phyloP scores from a whole-genome alignment of 1,139 yeast genomes.

The Sugiyamaella castrensis region DNA sequence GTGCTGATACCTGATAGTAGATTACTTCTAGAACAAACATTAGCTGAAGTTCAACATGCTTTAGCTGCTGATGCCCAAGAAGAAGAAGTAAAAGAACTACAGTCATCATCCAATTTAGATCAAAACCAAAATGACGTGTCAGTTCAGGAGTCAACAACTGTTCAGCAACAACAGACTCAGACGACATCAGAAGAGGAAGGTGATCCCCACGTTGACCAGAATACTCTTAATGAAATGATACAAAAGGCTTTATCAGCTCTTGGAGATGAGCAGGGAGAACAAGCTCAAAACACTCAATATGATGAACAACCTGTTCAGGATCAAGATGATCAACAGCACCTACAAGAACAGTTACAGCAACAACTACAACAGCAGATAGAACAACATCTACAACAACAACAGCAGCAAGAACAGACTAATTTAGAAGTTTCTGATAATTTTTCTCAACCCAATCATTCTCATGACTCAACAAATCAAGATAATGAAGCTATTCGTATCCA shows the following conservation, averaged over 20 bases:
- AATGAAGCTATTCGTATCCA: slow-evolving; percentile 6
- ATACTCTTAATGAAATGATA: slow-evolving; percentile 3
- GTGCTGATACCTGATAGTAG: not conserved
- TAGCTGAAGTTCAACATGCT: slow-evolving; percentile 10
- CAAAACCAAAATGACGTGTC: too few species aligned
- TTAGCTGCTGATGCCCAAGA: not conserved
- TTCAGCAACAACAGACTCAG: not conserved
- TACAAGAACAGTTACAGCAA: not conserved
- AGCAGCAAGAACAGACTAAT: not conserved
- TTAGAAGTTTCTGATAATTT: too few species aligned
- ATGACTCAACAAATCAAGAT: not conserved
- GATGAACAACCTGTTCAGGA: not conserved
- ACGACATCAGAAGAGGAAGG: not conserved
- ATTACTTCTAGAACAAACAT: slow-evolving; percentile 7
- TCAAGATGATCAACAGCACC: not conserved
- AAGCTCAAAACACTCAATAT: not conserved
- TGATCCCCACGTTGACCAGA: not conserved
- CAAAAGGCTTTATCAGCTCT: slow-evolving; percentile 10
- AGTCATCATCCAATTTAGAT: too few species aligned
- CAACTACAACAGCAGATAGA: not conserved
- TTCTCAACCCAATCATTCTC: too few species aligned
- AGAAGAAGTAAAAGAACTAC: too few species aligned
- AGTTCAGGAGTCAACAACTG: too few species aligned
- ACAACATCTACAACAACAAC: not conserved
- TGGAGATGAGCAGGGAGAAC: not conserved